Percentiles rank a stretch among this genome's conserved stretches.
These are phyloP conservation scores for Rhodotorula sp. DNA, from an alignment of 1,284 basidiomycete species.

Conservation along the genomic window DNA sequence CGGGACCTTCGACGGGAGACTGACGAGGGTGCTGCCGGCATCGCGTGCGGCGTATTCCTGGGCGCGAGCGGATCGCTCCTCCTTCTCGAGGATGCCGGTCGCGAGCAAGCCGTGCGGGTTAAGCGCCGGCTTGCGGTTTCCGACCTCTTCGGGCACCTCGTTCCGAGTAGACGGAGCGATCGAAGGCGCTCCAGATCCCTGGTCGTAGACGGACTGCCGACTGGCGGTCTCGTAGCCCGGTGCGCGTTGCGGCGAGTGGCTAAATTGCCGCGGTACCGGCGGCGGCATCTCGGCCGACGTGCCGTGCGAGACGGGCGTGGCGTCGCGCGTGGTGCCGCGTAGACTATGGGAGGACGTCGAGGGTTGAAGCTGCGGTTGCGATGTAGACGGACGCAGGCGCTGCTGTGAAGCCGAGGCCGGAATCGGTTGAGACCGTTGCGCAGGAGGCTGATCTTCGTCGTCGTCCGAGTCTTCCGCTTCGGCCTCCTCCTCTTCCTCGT, in stretches of 20 bases:
- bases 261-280: background rate
- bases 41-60: slow-evolving; percentile 91
- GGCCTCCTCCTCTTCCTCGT: slow-evolving; percentile 42
- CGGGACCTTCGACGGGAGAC: slow-evolving; percentile 88
- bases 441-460: slow-evolving; percentile 7
- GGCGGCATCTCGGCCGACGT: background rate
- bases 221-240: background rate
- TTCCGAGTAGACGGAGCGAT: slow-evolving; percentile 15
- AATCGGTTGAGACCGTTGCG: background rate
- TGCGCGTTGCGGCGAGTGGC: slow-evolving; percentile 13
- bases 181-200: background rate
- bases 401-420: background rate
- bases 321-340: background rate
- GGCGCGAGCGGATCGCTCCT: slow-evolving; percentile 88
- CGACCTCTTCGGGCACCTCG: slow-evolving; percentile 1
- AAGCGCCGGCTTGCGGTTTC: slow-evolving; percentile 40
- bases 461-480: slow-evolving; percentile 39
- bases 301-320: background rate
- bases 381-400: background rate
- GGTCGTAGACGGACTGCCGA: slow-evolving; percentile 18
- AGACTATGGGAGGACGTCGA: slow-evolving; percentile 11
- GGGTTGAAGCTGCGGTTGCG: slow-evolving; percentile 8
- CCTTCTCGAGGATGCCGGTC: slow-evolving; percentile 90
- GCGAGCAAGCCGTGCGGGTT: slow-evolving; percentile 71
- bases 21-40: slow-evolving; percentile 82